Evolutionary conservation across 257 asterid species (phyloP).

Genomic region (Solanum gandarillasii): DNA sequence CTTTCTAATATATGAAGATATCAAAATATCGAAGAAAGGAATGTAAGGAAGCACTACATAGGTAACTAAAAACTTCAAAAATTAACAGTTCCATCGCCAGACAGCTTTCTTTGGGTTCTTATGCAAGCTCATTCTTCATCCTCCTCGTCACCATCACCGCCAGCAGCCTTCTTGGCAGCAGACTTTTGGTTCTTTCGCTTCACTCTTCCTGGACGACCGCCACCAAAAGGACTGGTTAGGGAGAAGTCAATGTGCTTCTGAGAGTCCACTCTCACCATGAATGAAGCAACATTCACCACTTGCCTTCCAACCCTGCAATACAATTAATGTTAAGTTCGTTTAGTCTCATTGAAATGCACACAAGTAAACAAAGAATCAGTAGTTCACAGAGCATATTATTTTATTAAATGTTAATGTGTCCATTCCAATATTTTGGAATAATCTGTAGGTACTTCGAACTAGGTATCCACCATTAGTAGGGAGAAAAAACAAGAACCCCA

Average conservation of each 20-base stretch:
- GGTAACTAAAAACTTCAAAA: not conserved
- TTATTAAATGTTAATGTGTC: not conserved
- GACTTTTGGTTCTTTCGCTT: conserved; percentile 48
- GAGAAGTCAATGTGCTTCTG: conserved; percentile 51
- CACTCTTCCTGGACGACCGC: conserved; percentile 54
- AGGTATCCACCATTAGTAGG: not conserved
- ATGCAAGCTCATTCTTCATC: conserved; percentile 19
- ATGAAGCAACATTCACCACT: conserved; percentile 45
- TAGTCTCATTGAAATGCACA: not conserved
- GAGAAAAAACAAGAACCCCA: not conserved
- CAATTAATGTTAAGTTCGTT: not conserved
- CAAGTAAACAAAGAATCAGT: not conserved
- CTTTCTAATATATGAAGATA: not conserved
- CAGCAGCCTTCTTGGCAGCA: conserved; percentile 46
- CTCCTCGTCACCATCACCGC: conserved; percentile 44
- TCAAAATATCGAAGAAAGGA: not conserved
- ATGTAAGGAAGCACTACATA: not conserved
- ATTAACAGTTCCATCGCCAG: not conserved
- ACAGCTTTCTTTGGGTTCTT: not conserved
- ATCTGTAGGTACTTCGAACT: not conserved
- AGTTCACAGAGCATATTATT: not conserved
- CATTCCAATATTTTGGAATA: not conserved
- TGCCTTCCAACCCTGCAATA: conserved; percentile 45
- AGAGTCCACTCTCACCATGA: conserved; percentile 42
- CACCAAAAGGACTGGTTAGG: conserved; percentile 44